These are phyloP conservation scores for Oenanthe javanica DNA, from an alignment of 140 eudicot species.

Conservation along the genomic window DNA sequence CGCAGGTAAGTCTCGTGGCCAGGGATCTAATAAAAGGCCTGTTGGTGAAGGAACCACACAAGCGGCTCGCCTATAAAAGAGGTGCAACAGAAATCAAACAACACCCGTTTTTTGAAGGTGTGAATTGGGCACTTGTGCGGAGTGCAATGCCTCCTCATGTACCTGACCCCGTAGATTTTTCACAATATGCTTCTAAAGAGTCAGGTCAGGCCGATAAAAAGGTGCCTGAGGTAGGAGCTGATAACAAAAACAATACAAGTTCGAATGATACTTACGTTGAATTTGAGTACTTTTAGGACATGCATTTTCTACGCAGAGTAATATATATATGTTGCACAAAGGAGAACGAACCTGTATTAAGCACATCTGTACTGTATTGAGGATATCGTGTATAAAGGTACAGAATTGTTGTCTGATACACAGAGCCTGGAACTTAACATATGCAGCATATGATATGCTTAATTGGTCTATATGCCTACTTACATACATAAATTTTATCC, in stretches of 20 bases:
- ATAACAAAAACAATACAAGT: neutral
- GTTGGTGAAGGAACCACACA: slow-evolving; percentile 54
- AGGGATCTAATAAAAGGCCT: slow-evolving; percentile 41
- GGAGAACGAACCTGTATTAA: neutral
- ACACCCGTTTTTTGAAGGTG: slow-evolving; percentile 50
- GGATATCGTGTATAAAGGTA: no score
- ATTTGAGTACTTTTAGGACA: slow-evolving; percentile 3
- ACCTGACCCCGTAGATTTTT: slow-evolving; percentile 22
- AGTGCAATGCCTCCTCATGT: slow-evolving; percentile 45
- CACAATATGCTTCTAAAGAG: slow-evolving; percentile 8
- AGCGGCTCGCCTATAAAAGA: slow-evolving; percentile 41
- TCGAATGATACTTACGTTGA: neutral
- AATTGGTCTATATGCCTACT: no score
- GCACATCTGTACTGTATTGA: no score
- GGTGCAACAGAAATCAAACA: slow-evolving; percentile 57
- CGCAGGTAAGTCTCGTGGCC: slow-evolving; percentile 36
- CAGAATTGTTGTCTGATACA: no score
- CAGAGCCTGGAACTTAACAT: no score
- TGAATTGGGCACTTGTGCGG: slow-evolving; percentile 49
- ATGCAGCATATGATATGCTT: no score
- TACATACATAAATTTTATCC: no score
- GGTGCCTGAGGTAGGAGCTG: neutral
- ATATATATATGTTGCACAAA: no score
- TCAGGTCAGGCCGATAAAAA: neutral
- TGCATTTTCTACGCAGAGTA: neutral